Evolutionary conservation across 1,284 basidiomycete genomes (phyloP).

Genomic region (Ustilago crameri): DNA sequence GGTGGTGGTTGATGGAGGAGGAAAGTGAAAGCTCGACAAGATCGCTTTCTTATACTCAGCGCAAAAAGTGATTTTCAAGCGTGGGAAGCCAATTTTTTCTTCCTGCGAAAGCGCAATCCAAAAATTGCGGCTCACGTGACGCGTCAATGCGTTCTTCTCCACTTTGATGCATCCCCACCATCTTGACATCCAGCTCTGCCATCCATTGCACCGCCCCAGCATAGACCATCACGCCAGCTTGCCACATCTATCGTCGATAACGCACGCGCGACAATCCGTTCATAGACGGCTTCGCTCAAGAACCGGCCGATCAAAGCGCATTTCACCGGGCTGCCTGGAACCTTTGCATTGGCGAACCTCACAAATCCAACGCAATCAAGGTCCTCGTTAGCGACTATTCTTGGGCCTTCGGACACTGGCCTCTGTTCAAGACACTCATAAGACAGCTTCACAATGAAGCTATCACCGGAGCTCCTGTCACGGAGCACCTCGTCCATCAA

Average conservation of each 20-base stretch:
- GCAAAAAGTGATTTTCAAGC: background rate
- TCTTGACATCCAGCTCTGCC: background rate
- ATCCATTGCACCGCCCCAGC: background rate
- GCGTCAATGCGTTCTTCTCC: constrained; percentile 23
- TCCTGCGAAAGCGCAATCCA: constrained; percentile 1
- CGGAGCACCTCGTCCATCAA: constrained; percentile 83
- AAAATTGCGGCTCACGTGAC: constrained; percentile 35
- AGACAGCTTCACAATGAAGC: constrained; percentile 75
- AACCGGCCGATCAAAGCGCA: too few species aligned
- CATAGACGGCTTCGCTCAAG: too few species aligned
- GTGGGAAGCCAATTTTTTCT: constrained; percentile 2
- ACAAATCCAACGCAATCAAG: too few species aligned
- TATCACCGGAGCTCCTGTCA: constrained; percentile 88
- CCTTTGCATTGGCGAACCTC: too few species aligned
- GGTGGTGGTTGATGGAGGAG: constrained; percentile 3
- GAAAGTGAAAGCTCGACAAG: too few species aligned
- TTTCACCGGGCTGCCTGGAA: too few species aligned
- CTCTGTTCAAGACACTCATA: background rate
- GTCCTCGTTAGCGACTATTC: too few species aligned
- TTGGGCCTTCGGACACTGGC: too few species aligned
- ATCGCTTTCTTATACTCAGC: background rate
- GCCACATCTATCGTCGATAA: too few species aligned
- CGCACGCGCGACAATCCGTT: too few species aligned
- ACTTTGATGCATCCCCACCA: constrained; percentile 15
- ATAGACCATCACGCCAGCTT: background rate